These are phyloP conservation scores for Apophysomyces variabilis DNA, from an alignment of 371 early-diverging fungal genomes.

Conservation along the genomic window DNA sequence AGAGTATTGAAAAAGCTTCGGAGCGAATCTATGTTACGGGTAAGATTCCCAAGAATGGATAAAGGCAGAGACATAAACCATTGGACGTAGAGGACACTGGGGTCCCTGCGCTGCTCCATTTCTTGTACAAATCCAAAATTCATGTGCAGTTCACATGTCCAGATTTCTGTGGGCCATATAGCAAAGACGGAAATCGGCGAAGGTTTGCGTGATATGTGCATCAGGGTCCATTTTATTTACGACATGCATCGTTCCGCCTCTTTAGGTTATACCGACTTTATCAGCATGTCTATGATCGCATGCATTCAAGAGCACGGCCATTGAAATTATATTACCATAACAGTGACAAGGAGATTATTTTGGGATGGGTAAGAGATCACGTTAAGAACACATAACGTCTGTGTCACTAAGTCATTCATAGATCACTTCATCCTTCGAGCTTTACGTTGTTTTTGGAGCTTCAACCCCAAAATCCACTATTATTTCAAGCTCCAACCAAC, in stretches of 20 bases:
- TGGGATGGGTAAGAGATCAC: slow-evolving; percentile 70
- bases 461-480: slow-evolving; percentile 69
- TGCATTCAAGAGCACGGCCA: slow-evolving; percentile 63
- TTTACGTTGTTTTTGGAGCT: slow-evolving; percentile 77
- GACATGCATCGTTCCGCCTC: slow-evolving; percentile 5
- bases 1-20: slow-evolving; percentile 33
- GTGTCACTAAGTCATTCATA: slow-evolving; percentile 20
- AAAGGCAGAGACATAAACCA: neutral
- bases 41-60: slow-evolving; percentile 11
- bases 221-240: slow-evolving; percentile 10
- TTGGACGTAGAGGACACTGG: slow-evolving; percentile 60
- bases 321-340: slow-evolving; percentile 65
- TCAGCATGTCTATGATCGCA: slow-evolving; percentile 67
- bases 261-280: slow-evolving; percentile 64
- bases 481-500: slow-evolving; percentile 61
- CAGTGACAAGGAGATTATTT: slow-evolving; percentile 64
- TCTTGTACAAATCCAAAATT: slow-evolving; percentile 72
- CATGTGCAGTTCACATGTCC: slow-evolving; percentile 76
- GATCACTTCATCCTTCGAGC: slow-evolving; percentile 72
- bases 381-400: neutral
- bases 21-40: slow-evolving; percentile 42
- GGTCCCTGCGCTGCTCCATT: slow-evolving; percentile 75
- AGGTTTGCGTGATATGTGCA: slow-evolving; percentile 24
- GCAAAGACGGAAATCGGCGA: slow-evolving; percentile 40
- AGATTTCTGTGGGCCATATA: slow-evolving; percentile 56